Base-by-base conservation (phyloP, 2,329 filamentous ascomycete genomes). In the Colletotrichum sidae region DNA sequence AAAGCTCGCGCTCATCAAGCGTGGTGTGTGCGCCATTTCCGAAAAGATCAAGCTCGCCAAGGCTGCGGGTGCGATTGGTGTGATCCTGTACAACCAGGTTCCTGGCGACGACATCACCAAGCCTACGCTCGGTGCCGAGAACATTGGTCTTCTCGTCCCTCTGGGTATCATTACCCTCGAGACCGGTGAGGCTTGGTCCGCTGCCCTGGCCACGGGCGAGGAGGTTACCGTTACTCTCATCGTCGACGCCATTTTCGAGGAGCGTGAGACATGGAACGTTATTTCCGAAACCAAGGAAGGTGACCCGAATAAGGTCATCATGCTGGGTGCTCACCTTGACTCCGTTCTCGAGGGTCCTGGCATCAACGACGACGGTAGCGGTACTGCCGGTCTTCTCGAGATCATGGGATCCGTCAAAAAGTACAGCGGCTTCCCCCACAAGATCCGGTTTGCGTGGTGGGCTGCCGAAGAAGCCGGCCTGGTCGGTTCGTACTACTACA, bases 21-120 rank as follows among this genome's bases (percentile, higher is more conserved):
- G 81, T 3, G 81, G 81, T 34, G 63, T 65, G 12, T 84, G 81
- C 59, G 75, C 78, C 34, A 75, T 83, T 38, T 70, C 75, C 0
- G 76, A 79, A 39, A 84, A 83, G 70, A 74, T 82, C 39, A 78
- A 76, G 69, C 72, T 81, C 4, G 81, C 81, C 10, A 79, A 75
- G 70, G 72, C 75, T 7, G 73, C 76, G 1, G 81, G 80, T 42
- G 81, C 81, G 2, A 34, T 78, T 4, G 80, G 74, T 37, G 80
- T 83, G 0, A 74, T 92, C 38, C 79, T 91, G 54, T 90, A 88
- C 73, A 88, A 92, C 80, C 88, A 90, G 66, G 79, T 77, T 2
- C 76, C 81, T 0, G 86, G 85, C 0, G 67, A 72, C 11, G 59
- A 67, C 8, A 72, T 78, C 2, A 73, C 81, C 2, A 76, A 78